Conservation (phyloP, 371 early-diverging fungal species). For the Mortierella polycephala region DNA sequence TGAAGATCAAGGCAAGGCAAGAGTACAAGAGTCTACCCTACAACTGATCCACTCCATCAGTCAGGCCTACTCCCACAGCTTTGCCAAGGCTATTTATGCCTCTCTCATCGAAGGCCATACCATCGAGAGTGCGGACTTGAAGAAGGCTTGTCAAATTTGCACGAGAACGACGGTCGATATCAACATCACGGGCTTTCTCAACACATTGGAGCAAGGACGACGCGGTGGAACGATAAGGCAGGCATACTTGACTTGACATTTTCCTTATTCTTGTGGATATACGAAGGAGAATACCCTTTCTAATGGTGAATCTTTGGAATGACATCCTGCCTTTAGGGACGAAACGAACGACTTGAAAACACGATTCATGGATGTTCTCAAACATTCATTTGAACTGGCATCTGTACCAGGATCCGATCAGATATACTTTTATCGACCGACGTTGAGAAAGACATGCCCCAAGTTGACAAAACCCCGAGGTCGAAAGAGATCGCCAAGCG, state of each 20-base stretch:
- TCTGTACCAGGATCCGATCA: constrained; percentile 60
- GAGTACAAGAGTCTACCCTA: constrained; percentile 45
- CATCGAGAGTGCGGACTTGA: constrained; percentile 68
- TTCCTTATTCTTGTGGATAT: not conserved
- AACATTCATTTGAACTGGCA: constrained; percentile 73
- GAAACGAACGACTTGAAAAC: constrained; percentile 47
- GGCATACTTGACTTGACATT: not conserved
- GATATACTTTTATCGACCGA: constrained; percentile 76
- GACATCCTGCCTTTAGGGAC: too few species aligned
- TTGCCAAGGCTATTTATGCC: constrained; percentile 72
- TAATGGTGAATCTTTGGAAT: constrained; percentile 58
- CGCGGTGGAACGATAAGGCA: constrained; percentile 58
- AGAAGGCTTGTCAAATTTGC: constrained; percentile 72
- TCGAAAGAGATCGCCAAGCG: constrained; percentile 51
- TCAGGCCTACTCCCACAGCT: constrained; percentile 66
- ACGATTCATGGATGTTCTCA: constrained; percentile 67
- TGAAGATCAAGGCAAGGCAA: constrained; percentile 44
- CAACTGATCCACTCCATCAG: constrained; percentile 45
- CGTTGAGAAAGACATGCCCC: constrained; percentile 59
- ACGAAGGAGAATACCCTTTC: not conserved
- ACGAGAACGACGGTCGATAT: constrained; percentile 73
- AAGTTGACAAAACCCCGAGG: constrained; percentile 38
- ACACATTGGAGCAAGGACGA: constrained; percentile 69
- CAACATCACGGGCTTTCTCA: constrained; percentile 79
- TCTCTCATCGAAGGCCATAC: constrained; percentile 70